These are phyloP conservation scores for Teratosphaeria nubilosa DNA, from an alignment of 2,329 filamentous ascomycete species.

Conservation along the genomic window DNA sequence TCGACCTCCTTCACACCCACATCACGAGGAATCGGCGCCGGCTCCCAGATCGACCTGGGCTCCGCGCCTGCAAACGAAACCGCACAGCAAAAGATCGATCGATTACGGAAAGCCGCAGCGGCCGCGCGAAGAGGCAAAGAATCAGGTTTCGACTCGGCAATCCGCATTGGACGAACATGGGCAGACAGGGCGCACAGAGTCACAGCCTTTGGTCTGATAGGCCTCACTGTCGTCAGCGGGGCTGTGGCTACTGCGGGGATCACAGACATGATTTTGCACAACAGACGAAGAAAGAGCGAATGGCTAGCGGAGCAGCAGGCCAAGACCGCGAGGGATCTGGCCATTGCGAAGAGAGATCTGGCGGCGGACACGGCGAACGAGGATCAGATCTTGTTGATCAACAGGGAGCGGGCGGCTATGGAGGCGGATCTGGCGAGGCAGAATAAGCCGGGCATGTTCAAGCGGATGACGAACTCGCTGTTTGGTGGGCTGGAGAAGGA, in stretches of 20 bases:
- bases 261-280: conserved; percentile 57
- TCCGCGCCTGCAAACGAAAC: conserved; percentile 38
- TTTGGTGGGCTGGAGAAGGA: conserved; percentile 26
- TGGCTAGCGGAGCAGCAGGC: conserved; percentile 47
- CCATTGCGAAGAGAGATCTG: conserved; percentile 34
- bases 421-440: conserved; percentile 38
- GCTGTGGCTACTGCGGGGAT: conserved; percentile 55
- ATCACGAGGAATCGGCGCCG: conserved; percentile 6
- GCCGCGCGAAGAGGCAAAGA: conserved; percentile 40
- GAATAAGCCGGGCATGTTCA: conserved; percentile 27
- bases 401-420: conserved; percentile 53
- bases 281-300: conserved; percentile 52
- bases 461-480: conserved; percentile 22
- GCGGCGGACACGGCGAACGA: conserved; percentile 36
- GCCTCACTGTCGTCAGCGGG: conserved; percentile 50
- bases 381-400: conserved; percentile 42
- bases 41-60: conserved; percentile 19
- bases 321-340: conserved; percentile 33
- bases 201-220: conserved; percentile 51
- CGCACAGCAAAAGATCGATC: conserved; percentile 44
- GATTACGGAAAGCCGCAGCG: conserved; percentile 40
- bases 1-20: conserved; percentile 39
- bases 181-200: conserved; percentile 53
- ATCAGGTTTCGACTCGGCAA: conserved; percentile 44
- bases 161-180: conserved; percentile 43